phyloP scores from a whole-genome alignment of 1,284 basidiomycete species.

The Moniliophthora roreri region DNA sequence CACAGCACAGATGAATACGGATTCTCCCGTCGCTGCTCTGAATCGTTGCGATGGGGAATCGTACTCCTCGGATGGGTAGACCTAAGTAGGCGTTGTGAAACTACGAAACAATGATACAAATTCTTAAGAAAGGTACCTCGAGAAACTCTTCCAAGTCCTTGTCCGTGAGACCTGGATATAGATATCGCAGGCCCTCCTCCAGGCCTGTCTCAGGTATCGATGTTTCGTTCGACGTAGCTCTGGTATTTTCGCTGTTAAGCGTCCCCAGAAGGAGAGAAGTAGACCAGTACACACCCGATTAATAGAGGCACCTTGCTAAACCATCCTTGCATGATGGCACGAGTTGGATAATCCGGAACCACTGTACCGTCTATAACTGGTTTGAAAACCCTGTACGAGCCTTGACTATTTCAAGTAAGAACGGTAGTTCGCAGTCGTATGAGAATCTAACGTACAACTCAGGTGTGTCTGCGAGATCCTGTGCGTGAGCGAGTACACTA shows the following conservation, averaged over 20 bases:
- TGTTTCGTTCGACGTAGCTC: conserved; percentile 58
- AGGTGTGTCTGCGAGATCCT: conserved; percentile 33
- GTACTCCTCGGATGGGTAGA: conserved; percentile 39
- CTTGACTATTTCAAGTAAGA: conserved; percentile 22
- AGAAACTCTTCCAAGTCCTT: conserved; percentile 36
- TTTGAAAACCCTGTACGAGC: conserved; percentile 37
- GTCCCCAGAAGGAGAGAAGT: background rate
- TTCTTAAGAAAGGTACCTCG: conserved; percentile 20
- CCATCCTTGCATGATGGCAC: conserved; percentile 38
- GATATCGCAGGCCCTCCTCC: conserved; percentile 32
- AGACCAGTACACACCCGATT: conserved; percentile 43
- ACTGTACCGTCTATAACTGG: conserved; percentile 49
- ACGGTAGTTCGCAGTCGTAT: conserved; percentile 24
- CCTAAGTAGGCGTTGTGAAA: background rate
- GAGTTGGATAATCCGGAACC: conserved; percentile 47
- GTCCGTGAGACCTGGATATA: conserved; percentile 45
- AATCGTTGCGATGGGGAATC: conserved; percentile 36
- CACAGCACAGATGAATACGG: conserved; percentile 49
- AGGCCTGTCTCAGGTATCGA: conserved; percentile 39
- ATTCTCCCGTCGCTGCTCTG: conserved; percentile 47
- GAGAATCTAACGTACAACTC: background rate
- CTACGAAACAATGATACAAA: conserved; percentile 12
- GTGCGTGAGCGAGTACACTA: conserved; percentile 49
- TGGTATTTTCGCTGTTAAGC: conserved; percentile 18
- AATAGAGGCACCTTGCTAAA: conserved; percentile 52